Conservation (phyloP, 225 moss, liverwort and hornwort species). For the Lunularia cruciata region DNA sequence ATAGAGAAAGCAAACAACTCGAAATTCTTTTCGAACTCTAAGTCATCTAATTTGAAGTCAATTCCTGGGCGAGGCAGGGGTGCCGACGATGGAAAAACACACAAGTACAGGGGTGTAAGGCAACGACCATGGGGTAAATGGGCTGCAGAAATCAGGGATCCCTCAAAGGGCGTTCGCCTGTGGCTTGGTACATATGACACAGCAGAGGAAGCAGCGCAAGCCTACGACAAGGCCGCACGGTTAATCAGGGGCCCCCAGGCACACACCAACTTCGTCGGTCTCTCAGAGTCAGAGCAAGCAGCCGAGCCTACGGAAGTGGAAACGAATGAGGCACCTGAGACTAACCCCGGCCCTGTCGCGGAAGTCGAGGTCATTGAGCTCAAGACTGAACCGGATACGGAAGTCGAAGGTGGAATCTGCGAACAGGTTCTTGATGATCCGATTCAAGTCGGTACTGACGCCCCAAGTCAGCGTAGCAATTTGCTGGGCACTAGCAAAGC, state of each 20-base stretch:
- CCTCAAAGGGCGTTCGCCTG: conserved; percentile 45
- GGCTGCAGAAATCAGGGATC: conserved; percentile 62
- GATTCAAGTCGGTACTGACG: not conserved
- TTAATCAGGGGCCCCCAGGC: conserved; percentile 41
- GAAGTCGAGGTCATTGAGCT: conserved; percentile 24
- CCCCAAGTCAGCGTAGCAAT: not conserved
- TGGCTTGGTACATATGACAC: conserved; percentile 64
- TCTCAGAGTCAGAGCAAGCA: not conserved
- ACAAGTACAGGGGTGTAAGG: conserved; percentile 52
- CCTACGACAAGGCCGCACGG: conserved; percentile 44
- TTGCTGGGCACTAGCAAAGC: not conserved
- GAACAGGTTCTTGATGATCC: conserved; percentile 1
- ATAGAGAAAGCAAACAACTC: conserved; percentile 16
- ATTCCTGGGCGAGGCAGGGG: not conserved
- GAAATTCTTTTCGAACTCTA: conserved; percentile 10
- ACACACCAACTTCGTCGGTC: conserved; percentile 39
- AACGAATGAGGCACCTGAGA: not conserved
- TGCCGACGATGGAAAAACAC: conserved; percentile 31
- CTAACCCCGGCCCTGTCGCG: not conserved
- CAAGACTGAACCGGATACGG: conserved; percentile 5
- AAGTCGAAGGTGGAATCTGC: not conserved
- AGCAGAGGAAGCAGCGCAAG: conserved; percentile 51
- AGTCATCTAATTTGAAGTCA: not conserved
- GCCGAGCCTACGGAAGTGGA: conserved; percentile 3
- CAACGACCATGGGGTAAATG: conserved; percentile 63